These are phyloP conservation scores for Syncephalis plumigaleata DNA, from an alignment of 371 early-diverging fungal species.

Conservation along the genomic window DNA sequence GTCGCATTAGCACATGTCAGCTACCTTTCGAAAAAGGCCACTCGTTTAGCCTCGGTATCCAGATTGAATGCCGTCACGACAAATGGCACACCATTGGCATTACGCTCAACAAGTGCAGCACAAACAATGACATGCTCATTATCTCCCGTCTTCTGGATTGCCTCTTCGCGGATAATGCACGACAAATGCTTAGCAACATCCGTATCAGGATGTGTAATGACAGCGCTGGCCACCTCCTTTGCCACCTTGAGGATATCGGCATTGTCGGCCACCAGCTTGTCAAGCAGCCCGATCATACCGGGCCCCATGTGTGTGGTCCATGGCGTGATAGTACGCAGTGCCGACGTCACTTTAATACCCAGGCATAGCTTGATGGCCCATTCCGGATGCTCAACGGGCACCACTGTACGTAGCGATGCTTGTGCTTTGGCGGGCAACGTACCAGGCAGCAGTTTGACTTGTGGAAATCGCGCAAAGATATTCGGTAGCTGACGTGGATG, in stretches of 20 bases:
- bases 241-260: slow-evolving; percentile 15
- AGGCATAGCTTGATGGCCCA: slow-evolving; percentile 38
- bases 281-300: slow-evolving; percentile 30
- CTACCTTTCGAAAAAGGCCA: slow-evolving; percentile 22
- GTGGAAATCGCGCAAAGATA: slow-evolving; percentile 25
- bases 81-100: slow-evolving; percentile 24
- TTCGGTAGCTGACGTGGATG: slow-evolving; percentile 51
- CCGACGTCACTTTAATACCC: slow-evolving; percentile 49
- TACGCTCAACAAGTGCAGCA: slow-evolving; percentile 41
- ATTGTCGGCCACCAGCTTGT: slow-evolving; percentile 19
- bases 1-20: too few relatives aligned
- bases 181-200: slow-evolving; percentile 49
- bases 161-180: slow-evolving; percentile 40
- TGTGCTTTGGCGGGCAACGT: slow-evolving; percentile 28
- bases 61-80: slow-evolving; percentile 30
- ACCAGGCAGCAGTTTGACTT: slow-evolving; percentile 21
- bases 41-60: slow-evolving; percentile 27
- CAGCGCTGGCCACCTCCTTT: slow-evolving; percentile 36
- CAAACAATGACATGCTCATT: slow-evolving; percentile 35
- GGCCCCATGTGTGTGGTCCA: slow-evolving; percentile 49
- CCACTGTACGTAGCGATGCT: slow-evolving; percentile 47
- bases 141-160: slow-evolving; percentile 10
- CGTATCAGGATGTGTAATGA: slow-evolving; percentile 25
- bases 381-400: slow-evolving; percentile 22
- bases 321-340: slow-evolving; percentile 54